These are phyloP conservation scores for Boletus smithii DNA, from an alignment of 1,284 basidiomycete species.

Conservation along the genomic window DNA sequence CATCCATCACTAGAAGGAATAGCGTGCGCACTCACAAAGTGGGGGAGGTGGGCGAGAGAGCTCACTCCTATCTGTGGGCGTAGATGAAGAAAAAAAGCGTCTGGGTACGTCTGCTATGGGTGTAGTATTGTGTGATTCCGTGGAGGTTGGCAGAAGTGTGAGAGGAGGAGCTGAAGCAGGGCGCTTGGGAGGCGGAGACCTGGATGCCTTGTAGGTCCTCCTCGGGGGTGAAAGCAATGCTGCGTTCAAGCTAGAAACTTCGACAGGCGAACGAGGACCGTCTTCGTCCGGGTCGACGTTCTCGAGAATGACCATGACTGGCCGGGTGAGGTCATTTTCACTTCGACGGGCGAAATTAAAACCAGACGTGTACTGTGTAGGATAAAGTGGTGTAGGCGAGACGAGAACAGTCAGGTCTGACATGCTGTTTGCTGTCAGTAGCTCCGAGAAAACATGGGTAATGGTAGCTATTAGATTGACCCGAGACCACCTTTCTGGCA, in stretches of 20 bases:
- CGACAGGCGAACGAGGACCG: conserved; percentile 28
- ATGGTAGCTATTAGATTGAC: no score
- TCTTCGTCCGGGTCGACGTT: conserved; percentile 36
- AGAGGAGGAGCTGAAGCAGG: conserved; percentile 31
- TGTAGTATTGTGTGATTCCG: conserved; percentile 2
- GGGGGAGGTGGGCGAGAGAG: conserved; percentile 57
- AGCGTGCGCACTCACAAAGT: conserved; percentile 46
- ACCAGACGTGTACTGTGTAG: conserved; percentile 22
- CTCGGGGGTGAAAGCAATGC: conserved; percentile 48
- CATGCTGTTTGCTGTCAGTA: conserved; percentile 18
- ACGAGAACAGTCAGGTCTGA: conserved; percentile 35
- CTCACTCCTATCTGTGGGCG: conserved; percentile 37
- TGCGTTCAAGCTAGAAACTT: conserved; percentile 22
- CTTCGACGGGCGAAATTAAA: conserved; percentile 33
- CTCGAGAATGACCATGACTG: conserved; percentile 53
- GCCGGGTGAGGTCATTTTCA: conserved; percentile 26
- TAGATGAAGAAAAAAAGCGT: conserved; percentile 28
- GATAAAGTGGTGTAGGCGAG: conserved; percentile 30
- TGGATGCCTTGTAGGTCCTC: conserved; percentile 37
- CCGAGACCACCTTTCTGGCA: no score
- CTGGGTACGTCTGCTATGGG: conserved; percentile 21
- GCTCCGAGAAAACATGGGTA: no score
- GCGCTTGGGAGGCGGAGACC: conserved; percentile 19
- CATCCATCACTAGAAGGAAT: background rate
- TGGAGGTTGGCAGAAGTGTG: conserved; percentile 2